Evolutionary conservation across 1,139 yeast genomes (phyloP).

Genomic region (Geotrichum klebahnii): DNA sequence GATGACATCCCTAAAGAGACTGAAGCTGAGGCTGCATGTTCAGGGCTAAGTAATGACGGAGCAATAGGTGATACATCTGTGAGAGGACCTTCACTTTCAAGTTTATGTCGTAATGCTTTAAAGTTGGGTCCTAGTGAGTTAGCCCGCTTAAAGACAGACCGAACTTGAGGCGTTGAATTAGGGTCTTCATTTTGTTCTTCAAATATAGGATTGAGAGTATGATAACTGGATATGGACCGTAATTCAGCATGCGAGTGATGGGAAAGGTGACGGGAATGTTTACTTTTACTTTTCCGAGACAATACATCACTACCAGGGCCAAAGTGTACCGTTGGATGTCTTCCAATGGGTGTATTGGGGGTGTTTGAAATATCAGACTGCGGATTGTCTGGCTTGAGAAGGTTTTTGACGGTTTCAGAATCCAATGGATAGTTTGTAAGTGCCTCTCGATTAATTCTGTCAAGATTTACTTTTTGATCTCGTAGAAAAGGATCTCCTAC

Average conservation of each 20-base stretch:
- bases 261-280: too few species aligned
- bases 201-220: neutral
- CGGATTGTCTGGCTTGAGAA: too few species aligned
- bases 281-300: too few species aligned
- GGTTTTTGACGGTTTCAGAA: neutral
- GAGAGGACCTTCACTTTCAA: neutral
- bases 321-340: too few species aligned
- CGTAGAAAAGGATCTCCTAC: neutral
- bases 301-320: too few species aligned
- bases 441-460: constrained; percentile 8
- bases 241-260: neutral
- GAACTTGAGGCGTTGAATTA: neutral
- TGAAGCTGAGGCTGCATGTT: neutral
- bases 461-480: constrained; percentile 1
- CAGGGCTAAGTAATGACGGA: neutral
- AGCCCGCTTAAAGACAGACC: neutral
- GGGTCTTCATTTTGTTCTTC: neutral
- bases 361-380: too few species aligned
- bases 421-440: neutral
- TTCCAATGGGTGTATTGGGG: too few species aligned
- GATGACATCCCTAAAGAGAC: neutral
- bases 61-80: neutral
- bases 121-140: neutral
- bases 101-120: neutral
- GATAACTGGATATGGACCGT: neutral